These are phyloP conservation scores for Cryptosporidium andersoni DNA, from an alignment of 169 alveolate species.

Conservation along the genomic window DNA sequence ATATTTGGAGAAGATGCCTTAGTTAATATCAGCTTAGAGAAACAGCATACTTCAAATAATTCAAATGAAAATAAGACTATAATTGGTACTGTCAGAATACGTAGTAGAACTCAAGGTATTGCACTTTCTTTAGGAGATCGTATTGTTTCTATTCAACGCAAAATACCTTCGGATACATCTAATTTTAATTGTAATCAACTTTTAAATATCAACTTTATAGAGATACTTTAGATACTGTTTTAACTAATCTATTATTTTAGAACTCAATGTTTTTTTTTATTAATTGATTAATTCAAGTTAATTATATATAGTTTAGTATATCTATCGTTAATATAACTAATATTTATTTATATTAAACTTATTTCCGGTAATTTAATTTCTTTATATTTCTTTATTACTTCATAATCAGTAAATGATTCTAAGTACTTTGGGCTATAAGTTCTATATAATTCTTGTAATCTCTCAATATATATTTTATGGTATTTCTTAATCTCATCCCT, in stretches of 20 bases:
- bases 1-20: slow-evolving; percentile 92
- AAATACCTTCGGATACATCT: slow-evolving; percentile 18
- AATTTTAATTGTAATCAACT: slow-evolving; percentile 19
- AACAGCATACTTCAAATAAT: slow-evolving; percentile 73
- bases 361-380: background rate
- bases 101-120: slow-evolving; percentile 79
- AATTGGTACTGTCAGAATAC: slow-evolving; percentile 76
- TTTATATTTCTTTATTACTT: slow-evolving; percentile 17
- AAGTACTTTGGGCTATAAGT: slow-evolving; percentile 18
- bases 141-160: slow-evolving; percentile 74
- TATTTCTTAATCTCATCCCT: slow-evolving; percentile 44
- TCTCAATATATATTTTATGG: slow-evolving; percentile 28
- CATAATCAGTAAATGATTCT: slow-evolving; percentile 3
- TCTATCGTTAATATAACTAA: background rate
- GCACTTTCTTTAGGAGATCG: slow-evolving; percentile 78
- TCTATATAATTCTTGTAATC: slow-evolving; percentile 11
- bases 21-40: slow-evolving; percentile 87
- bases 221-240: background rate
- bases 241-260: background rate
- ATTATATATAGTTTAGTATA: too few species aligned
- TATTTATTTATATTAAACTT: slow-evolving; percentile 14
- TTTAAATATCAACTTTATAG: slow-evolving; percentile 48
- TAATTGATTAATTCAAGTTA: background rate
- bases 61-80: slow-evolving; percentile 68
- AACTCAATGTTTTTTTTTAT: background rate